Percentiles rank a stretch among this genome's conserved stretches.
Conservation (phyloP, 805 yeast species). For the Candida ascalaphidarum region DNA sequence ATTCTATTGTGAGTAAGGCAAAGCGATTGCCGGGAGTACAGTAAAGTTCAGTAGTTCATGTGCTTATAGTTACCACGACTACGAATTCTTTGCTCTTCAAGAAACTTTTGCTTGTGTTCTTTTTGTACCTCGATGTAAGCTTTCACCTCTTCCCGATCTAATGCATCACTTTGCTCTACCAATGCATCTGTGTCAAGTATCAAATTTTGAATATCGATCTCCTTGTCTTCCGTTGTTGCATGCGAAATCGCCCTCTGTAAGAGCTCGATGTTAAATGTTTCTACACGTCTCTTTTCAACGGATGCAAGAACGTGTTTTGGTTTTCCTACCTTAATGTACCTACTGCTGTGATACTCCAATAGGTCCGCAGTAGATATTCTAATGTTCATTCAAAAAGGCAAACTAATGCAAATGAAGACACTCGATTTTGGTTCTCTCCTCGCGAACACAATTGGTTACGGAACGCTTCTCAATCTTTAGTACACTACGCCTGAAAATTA, state of each 20-base stretch:
- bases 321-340: constrained; percentile 2
- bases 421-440: no score
- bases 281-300: constrained; percentile 1
- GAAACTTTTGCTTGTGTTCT: constrained; percentile 13
- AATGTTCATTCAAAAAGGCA: no score
- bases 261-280: constrained; percentile 1
- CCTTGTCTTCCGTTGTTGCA: no score
- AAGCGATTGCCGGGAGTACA: constrained; percentile 1
- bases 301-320: not conserved
- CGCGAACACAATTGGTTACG: no score
- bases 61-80: not conserved
- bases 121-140: constrained; percentile 9
- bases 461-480: no score
- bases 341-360: constrained; percentile 8
- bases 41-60: not conserved
- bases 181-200: constrained; percentile 12
- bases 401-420: no score
- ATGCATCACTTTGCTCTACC: constrained; percentile 5
- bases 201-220: constrained; percentile 6
- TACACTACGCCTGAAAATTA: no score
- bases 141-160: constrained; percentile 6
- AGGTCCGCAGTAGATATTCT: constrained; percentile 7
- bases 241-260: not conserved
- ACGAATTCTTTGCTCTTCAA: constrained; percentile 8
- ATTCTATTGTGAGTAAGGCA: constrained; percentile 2